These are phyloP conservation scores for Aaosphaeria pasadenensis DNA, from an alignment of 2,329 filamentous ascomycete species.

Conservation along the genomic window DNA sequence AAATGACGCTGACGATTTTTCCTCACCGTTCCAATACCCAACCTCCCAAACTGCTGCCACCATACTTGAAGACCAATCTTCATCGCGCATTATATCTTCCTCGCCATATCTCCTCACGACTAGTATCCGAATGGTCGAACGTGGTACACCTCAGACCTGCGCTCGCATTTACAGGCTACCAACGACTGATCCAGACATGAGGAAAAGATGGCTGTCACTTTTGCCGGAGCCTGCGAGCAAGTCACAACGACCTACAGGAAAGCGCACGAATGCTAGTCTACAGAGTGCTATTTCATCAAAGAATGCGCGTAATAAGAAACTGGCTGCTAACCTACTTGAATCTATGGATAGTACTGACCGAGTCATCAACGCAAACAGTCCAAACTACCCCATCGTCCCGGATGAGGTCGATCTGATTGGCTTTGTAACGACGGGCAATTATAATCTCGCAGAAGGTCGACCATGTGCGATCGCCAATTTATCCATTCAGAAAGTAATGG, in stretches of 20 bases:
- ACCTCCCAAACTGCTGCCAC: not conserved
- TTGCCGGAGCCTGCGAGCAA: slow-evolving; percentile 7
- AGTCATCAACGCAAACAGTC: slow-evolving; percentile 22
- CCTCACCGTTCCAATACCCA: not conserved
- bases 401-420: slow-evolving; percentile 75
- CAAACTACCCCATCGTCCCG: slow-evolving; percentile 67
- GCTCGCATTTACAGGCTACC: slow-evolving; percentile 87
- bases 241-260: slow-evolving; percentile 5
- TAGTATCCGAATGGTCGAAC: slow-evolving; percentile 62
- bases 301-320: slow-evolving; percentile 15
- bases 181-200: slow-evolving; percentile 51
- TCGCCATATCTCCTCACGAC: slow-evolving; percentile 53
- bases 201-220: slow-evolving; percentile 64
- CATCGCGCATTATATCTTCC: slow-evolving; percentile 4
- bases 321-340: slow-evolving; percentile 25
- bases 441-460: slow-evolving; percentile 72
- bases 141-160: slow-evolving; percentile 68
- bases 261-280: slow-evolving; percentile 4
- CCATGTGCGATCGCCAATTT: slow-evolving; percentile 75
- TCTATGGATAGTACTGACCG: slow-evolving; percentile 5
- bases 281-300: slow-evolving; percentile 8
- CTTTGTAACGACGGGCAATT: slow-evolving; percentile 85
- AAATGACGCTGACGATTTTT: not conserved
- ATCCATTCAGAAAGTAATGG: slow-evolving; percentile 56
- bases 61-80: slow-evolving; percentile 10